Evolutionary conservation across 2,329 filamentous ascomycete species (phyloP).

Genomic region (Alternaria sp.): DNA sequence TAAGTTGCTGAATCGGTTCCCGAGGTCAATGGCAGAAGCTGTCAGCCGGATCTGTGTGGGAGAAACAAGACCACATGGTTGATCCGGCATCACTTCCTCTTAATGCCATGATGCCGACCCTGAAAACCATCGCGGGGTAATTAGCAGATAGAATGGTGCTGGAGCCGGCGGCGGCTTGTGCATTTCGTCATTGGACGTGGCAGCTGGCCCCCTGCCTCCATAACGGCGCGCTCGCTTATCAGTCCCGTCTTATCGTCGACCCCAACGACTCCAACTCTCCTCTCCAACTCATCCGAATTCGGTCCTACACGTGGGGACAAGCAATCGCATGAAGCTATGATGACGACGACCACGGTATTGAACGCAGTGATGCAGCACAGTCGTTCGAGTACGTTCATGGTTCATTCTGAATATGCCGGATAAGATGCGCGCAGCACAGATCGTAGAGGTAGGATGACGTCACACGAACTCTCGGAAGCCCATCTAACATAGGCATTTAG

Average conservation of each 20-base stretch:
- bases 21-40: background rate
- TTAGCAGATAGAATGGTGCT: slow-evolving; percentile 8
- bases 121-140: slow-evolving; percentile 22
- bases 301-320: background rate
- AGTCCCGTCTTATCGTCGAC: slow-evolving; percentile 8
- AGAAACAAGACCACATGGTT: background rate
- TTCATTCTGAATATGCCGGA: background rate
- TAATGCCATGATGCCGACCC: slow-evolving; percentile 9
- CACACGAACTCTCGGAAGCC: background rate
- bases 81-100: slow-evolving; percentile 7
- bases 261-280: slow-evolving; percentile 6
- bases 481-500: slow-evolving; percentile 7
- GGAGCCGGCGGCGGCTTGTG: slow-evolving; percentile 15
- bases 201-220: background rate
- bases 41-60: background rate
- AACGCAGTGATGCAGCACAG: background rate
- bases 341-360: background rate
- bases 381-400: background rate
- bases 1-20: background rate
- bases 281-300: slow-evolving; percentile 3
- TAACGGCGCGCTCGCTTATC: background rate
- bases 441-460: slow-evolving; percentile 26
- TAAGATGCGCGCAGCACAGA: slow-evolving; percentile 32
- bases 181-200: background rate
- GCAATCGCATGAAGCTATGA: background rate